A percentile compares a stretch with the other conserved stretches of the same genome.
phyloP scores from a whole-genome alignment of 2,329 filamentous ascomycete species.

The Alternaria dauci region DNA sequence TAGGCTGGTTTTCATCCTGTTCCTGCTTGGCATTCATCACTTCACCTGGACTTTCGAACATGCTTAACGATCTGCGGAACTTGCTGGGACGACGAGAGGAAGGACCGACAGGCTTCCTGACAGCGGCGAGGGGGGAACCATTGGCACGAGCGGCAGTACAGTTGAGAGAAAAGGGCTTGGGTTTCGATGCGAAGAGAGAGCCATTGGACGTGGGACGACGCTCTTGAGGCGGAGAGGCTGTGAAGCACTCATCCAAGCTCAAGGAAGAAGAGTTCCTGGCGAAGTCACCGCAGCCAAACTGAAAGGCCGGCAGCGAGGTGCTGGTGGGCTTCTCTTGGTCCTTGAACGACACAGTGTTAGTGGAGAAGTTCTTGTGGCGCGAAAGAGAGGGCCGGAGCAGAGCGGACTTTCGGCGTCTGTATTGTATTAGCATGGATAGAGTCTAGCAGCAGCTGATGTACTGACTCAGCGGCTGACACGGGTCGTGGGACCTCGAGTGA shows the following conservation, averaged over 20 bases:
- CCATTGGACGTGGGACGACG: conserved; percentile 64
- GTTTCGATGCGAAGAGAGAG: conserved; percentile 65
- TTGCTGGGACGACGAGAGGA: conserved; percentile 76
- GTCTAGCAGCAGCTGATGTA: conserved; percentile 10
- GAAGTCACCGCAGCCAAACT: conserved; percentile 67
- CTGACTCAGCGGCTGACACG: conserved; percentile 50
- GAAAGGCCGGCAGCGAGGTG: conserved; percentile 74
- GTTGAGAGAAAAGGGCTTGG: conserved; percentile 71
- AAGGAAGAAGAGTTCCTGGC: conserved; percentile 64
- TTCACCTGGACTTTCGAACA: conserved; percentile 94
- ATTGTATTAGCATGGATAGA: conserved; percentile 28
- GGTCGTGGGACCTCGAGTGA: conserved; percentile 46
- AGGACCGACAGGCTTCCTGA: conserved; percentile 70
- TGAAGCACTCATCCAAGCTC: conserved; percentile 81
- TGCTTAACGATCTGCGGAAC: conserved; percentile 91
- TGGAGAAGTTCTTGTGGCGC: conserved; percentile 77
- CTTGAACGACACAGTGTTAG: conserved; percentile 69
- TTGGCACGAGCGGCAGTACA: conserved; percentile 66
- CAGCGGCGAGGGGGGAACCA: conserved; percentile 75
- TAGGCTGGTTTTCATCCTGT: conserved; percentile 66
- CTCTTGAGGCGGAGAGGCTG: conserved; percentile 79
- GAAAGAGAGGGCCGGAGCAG: conserved; percentile 77
- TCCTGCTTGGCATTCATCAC: conserved; percentile 76
- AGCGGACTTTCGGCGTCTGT: conserved; percentile 50
- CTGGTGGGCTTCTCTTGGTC: conserved; percentile 59